phyloP scores from a whole-genome alignment of 2,329 filamentous ascomycete species.

The Pochonia chlamydosporia region DNA sequence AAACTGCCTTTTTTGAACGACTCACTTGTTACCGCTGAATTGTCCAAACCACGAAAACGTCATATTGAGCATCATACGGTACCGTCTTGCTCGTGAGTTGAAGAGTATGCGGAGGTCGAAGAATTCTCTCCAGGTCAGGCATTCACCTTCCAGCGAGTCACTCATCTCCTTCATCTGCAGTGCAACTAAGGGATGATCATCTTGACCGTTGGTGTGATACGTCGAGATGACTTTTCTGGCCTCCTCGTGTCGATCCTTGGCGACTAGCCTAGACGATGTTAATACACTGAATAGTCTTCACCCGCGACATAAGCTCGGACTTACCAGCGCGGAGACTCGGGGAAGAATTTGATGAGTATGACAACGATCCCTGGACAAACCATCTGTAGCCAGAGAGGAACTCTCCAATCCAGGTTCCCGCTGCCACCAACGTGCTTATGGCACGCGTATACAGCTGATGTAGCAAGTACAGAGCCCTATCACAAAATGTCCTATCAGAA shows the following conservation, averaged over 20 bases:
- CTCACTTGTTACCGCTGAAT: constrained; percentile 30
- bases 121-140: constrained; percentile 20
- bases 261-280: no score
- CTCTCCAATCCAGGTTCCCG: constrained; percentile 20
- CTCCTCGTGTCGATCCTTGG: constrained; percentile 22
- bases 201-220: constrained; percentile 34
- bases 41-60: constrained; percentile 36
- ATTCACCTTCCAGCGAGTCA: constrained; percentile 20
- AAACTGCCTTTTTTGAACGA: no score
- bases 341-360: constrained; percentile 24
- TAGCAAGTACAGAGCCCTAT: no score
- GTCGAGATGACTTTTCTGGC: constrained; percentile 27
- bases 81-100: constrained; percentile 28
- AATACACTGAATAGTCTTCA: no score
- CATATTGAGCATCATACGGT: constrained; percentile 31
- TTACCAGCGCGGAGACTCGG: constrained; percentile 25
- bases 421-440: constrained; percentile 9
- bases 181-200: constrained; percentile 27
- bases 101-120: constrained; percentile 30
- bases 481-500: background rate
- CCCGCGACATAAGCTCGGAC: no score
- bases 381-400: constrained; percentile 28
- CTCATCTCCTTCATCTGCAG: constrained; percentile 32
- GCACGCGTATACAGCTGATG: no score
- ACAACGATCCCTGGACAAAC: constrained; percentile 24